A percentile compares a stretch with the other conserved stretches of the same genome.
phyloP scores from a whole-genome alignment of 1,284 basidiomycete genomes.

The Sanghuangporus sanghuang region DNA sequence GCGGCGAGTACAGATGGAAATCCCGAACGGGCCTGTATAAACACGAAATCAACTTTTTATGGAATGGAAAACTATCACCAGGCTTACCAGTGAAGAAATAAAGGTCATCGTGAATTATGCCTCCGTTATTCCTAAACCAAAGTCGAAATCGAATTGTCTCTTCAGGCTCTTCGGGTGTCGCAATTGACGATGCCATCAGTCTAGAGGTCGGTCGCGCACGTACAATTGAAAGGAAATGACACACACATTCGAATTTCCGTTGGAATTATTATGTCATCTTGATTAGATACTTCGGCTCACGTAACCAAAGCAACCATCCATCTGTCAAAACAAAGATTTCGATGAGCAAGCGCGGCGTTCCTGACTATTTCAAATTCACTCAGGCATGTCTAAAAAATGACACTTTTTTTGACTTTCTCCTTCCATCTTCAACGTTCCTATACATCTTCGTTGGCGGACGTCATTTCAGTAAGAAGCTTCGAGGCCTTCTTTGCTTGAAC shows the following conservation, averaged over 20 bases:
- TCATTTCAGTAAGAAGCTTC: no score
- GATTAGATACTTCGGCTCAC: neutral
- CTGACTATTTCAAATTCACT: no score
- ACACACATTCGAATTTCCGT: neutral
- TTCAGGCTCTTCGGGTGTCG: neutral
- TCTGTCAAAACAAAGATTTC: no score
- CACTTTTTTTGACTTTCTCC: no score
- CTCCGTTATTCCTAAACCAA: conserved; percentile 49
- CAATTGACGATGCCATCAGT: neutral
- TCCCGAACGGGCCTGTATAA: conserved; percentile 44
- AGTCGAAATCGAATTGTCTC: conserved; percentile 29
- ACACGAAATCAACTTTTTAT: neutral
- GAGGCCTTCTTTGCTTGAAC: no score
- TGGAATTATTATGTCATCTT: no score
- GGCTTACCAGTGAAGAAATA: conserved; percentile 39
- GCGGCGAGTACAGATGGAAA: conserved; percentile 48
- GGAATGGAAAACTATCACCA: neutral
- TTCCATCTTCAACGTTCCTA: no score
- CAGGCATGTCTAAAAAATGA: no score
- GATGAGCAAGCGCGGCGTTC: neutral
- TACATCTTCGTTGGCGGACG: no score
- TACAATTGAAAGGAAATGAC: neutral
- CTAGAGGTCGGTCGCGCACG: neutral
- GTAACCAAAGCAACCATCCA: neutral
- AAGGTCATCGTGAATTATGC: conserved; percentile 42